Evolutionary conservation across 768 basidiomycete species (phyloP).

Genomic region (Boletus fagicola): DNA sequence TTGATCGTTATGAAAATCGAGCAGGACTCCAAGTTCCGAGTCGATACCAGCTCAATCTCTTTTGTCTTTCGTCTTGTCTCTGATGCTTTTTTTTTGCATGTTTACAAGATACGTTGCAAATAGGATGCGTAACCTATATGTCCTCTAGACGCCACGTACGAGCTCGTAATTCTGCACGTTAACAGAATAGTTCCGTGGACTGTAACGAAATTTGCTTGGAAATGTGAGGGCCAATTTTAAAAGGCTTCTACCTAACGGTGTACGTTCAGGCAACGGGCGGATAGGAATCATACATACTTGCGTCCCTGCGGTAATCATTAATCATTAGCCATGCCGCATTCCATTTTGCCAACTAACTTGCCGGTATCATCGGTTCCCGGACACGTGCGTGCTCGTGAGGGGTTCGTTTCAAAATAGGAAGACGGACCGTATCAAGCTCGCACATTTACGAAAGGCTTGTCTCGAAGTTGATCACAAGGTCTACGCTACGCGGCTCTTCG

Average conservation of each 20-base stretch:
- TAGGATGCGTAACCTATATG: not conserved
- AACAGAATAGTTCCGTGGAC: not conserved
- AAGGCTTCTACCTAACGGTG: not conserved
- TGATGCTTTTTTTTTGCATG: not conserved
- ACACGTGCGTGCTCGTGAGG: not conserved
- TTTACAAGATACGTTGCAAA: not conserved
- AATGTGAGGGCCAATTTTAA: not conserved
- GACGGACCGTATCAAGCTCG: not conserved
- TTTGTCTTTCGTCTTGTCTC: not conserved
- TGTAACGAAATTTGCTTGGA: not conserved
- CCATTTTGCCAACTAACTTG: not conserved
- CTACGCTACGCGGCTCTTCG: not conserved
- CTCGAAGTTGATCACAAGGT: not conserved
- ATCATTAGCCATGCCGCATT: not conserved
- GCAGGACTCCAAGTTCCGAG: not conserved
- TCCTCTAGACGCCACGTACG: not conserved
- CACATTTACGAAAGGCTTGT: not conserved
- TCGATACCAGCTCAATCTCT: not conserved
- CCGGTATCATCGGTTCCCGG: not conserved
- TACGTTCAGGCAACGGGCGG: not conserved
- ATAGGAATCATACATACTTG: not conserved
- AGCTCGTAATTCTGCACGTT: not conserved
- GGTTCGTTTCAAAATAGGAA: too few relatives aligned
- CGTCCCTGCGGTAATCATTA: not conserved
- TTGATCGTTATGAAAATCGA: not conserved